phyloP scores from a whole-genome alignment of 1,284 basidiomycete species.

The Tilletia horrida region DNA sequence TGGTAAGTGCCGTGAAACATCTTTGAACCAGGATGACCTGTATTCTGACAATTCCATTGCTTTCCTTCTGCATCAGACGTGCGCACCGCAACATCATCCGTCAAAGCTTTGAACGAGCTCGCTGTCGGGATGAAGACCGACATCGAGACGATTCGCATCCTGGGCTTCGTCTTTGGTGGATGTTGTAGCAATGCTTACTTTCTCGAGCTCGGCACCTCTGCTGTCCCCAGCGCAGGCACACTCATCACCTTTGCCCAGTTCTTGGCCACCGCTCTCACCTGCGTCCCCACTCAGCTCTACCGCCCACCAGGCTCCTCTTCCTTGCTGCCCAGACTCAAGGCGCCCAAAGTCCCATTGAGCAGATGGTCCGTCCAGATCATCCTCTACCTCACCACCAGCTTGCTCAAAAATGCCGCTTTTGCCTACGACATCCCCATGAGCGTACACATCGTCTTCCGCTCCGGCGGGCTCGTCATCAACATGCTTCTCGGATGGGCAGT shows the following conservation, averaged over 20 bases:
- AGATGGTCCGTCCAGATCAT: conserved; percentile 77
- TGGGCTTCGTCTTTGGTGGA: conserved; percentile 52
- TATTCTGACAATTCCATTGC: too few species aligned
- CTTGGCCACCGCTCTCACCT: conserved; percentile 38
- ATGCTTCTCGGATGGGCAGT: conserved; percentile 71
- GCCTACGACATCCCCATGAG: conserved; percentile 78
- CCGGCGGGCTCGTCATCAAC: conserved; percentile 79
- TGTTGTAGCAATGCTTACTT: conserved; percentile 49
- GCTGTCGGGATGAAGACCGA: too few species aligned
- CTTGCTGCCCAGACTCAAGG: conserved; percentile 24
- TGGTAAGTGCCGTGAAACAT: too few species aligned
- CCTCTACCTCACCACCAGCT: conserved; percentile 73
- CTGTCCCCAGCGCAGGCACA: conserved; percentile 42
- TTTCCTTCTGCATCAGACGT: too few species aligned
- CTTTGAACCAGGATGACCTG: too few species aligned
- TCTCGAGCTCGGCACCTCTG: conserved; percentile 44
- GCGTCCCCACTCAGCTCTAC: conserved; percentile 34
- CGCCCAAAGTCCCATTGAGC: conserved; percentile 64
- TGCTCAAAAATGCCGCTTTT: conserved; percentile 87
- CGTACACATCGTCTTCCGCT: conserved; percentile 90
- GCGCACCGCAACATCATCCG: too few species aligned
- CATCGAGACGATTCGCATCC: too few species aligned
- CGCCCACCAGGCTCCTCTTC: not conserved
- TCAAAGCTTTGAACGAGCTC: too few species aligned
- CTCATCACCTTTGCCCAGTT: conserved; percentile 53